Conservation (phyloP, 495 filamentous ascomycete species). For the Tuber melanosporum region DNA sequence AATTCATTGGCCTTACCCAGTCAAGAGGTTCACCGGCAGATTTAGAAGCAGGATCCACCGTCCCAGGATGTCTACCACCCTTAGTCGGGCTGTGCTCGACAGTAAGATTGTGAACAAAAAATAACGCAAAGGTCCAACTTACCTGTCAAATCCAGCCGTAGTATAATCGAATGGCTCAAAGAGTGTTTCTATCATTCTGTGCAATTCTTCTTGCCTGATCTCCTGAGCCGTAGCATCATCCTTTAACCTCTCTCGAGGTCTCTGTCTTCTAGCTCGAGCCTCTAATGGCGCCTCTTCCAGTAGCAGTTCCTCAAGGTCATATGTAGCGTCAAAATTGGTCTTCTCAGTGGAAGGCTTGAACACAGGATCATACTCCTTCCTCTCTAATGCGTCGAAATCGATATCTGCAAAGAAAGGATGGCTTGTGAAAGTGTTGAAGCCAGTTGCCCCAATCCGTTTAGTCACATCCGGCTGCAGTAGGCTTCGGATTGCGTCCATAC, state of each 20-base stretch:
- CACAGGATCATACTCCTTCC: conserved; percentile 83
- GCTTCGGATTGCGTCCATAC: conserved; percentile 75
- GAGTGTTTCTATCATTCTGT: conserved; percentile 86
- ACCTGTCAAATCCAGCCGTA: conserved; percentile 60
- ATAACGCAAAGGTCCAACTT: conserved; percentile 30
- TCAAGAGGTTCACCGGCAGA: conserved; percentile 37
- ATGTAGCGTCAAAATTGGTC: conserved; percentile 98
- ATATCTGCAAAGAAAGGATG: conserved; percentile 83
- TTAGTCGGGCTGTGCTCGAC: conserved; percentile 22
- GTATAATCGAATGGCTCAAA: conserved; percentile 98
- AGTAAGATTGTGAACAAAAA: conserved; percentile 20
- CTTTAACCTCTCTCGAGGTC: conserved; percentile 81
- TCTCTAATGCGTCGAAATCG: conserved; percentile 77
- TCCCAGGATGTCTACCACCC: conserved; percentile 39
- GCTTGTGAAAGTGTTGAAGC: conserved; percentile 72
- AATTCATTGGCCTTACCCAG: conserved; percentile 35
- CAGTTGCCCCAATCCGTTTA: conserved; percentile 69
- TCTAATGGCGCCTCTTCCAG: conserved; percentile 94
- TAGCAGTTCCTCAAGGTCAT: conserved; percentile 89
- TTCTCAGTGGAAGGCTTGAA: conserved; percentile 93
- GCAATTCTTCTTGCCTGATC: conserved; percentile 86
- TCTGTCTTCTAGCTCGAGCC: conserved; percentile 83
- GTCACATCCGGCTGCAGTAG: conserved; percentile 73
- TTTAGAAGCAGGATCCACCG: conserved; percentile 34
- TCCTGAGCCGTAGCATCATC: conserved; percentile 95